Percentiles rank a stretch among this genome's conserved stretches.
phyloP scores from a whole-genome alignment of 768 basidiomycete species.

The Lentinula guzmanii region DNA sequence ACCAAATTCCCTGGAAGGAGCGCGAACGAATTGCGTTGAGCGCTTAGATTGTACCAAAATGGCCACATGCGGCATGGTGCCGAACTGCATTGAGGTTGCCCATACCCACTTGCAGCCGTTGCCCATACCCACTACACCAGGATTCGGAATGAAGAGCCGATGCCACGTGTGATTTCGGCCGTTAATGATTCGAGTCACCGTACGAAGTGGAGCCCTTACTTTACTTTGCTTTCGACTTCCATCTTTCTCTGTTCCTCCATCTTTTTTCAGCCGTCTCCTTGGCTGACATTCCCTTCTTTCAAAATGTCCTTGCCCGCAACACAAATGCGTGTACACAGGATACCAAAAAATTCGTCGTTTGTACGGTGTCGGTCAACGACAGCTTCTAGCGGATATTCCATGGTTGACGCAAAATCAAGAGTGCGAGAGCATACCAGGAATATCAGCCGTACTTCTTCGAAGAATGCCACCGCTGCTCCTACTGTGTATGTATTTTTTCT shows the following conservation, averaged over 20 bases:
- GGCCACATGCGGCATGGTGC: too few species aligned
- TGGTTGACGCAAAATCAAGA: constrained; percentile 76
- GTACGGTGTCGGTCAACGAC: constrained; percentile 47
- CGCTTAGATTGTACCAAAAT: too few species aligned
- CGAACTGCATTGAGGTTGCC: too few species aligned
- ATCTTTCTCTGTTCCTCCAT: constrained; percentile 3
- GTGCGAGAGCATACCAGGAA: constrained; percentile 72
- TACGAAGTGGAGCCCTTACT: not conserved
- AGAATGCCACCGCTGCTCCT: constrained; percentile 57
- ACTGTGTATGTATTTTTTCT: constrained; percentile 42
- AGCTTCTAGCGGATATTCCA: constrained; percentile 35
- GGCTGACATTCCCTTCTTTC: constrained; percentile 3
- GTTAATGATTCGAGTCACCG: constrained; percentile 3
- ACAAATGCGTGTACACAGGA: constrained; percentile 36
- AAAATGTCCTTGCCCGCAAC: constrained; percentile 38
- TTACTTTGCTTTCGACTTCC: constrained; percentile 1
- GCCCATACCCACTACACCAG: too few species aligned
- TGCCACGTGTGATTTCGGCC: not conserved
- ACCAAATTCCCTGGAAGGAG: too few species aligned
- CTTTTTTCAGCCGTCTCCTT: constrained; percentile 7
- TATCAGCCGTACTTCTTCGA: constrained; percentile 62
- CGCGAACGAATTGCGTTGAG: too few species aligned
- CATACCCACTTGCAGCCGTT: too few species aligned
- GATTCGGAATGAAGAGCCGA: not conserved
- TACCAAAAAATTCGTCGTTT: constrained; percentile 28